Evolutionary conservation across 306 rosid species (phyloP), one percentile per base, ranked within the genome.

Genomic region (Pterocarpus macrocarpus): DNA sequence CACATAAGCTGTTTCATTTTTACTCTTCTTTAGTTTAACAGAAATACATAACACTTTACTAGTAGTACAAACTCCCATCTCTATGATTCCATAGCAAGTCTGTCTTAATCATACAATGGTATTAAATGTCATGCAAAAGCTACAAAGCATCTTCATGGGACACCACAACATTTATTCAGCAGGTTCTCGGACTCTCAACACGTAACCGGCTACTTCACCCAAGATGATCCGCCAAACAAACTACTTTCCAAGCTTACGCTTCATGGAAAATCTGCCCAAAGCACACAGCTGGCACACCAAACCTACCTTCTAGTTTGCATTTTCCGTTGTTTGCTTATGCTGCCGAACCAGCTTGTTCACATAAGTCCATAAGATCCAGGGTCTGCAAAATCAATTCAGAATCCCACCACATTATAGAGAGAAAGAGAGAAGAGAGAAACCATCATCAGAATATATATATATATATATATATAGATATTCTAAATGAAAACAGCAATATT

Each of bases 191-290:
- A 73, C 84, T 64, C 85, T 64, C 86, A 74, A 83, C 88, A 79
- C 76, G 45, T 71, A 65, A 83, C 69, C 64, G 82, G 79, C 80
- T 50, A 75, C 43, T 53, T 71, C 81, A 80, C 55, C 76, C 56
- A 80, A 75, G 72, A 71, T 64, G 73, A 76, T 82, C 78, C 34
- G 43, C 87, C 80, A 83, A 62, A 77, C 80, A 85, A 88, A 84
- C 81, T 87, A 81, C 69, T 83, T 85, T 85, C 87, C 89, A 92
- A 96, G 99, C 98, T 93, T 96, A 88, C 99, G 97, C 99, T 90
- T 88, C 86, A 78, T 59, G 94, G 92, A 90, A 93, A 90, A 90
- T 87, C 93, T 87, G 92, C 81, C 84, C 68, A 84, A 81, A 87
- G 59, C 91, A 85, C 92, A 87, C 90, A 87, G 85, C 88, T 76